phyloP scores from a whole-genome alignment of 2,329 filamentous ascomycete species.

The Penicillium concentricum region DNA sequence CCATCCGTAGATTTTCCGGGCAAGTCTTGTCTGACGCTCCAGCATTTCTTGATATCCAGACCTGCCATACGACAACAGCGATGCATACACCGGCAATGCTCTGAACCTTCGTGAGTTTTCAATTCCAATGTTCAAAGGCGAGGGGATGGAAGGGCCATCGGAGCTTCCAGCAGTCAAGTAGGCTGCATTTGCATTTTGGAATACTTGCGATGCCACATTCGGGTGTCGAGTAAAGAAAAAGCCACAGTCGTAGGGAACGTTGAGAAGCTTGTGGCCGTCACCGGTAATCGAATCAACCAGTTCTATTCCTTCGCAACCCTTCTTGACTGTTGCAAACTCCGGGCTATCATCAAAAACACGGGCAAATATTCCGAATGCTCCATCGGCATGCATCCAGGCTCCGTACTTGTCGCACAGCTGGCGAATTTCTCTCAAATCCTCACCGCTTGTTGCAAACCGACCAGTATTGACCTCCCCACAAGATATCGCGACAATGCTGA shows the following conservation, averaged over 20 bases:
- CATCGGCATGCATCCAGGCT: conserved; percentile 89
- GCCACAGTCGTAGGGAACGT: conserved; percentile 91
- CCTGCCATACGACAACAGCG: conserved; percentile 70
- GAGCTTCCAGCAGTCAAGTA: conserved; percentile 59
- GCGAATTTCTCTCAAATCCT: conserved; percentile 64
- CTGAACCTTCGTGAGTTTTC: conserved; percentile 92
- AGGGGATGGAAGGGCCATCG: conserved; percentile 57
- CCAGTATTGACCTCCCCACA: conserved; percentile 91
- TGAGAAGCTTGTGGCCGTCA: conserved; percentile 89
- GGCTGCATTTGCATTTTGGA: conserved; percentile 80
- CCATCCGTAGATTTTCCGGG: conserved; percentile 65
- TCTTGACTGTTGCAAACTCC: conserved; percentile 57
- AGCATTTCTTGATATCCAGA: conserved; percentile 69
- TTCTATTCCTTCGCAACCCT: conserved; percentile 64
- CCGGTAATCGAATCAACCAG: conserved; percentile 83
- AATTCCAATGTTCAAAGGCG: conserved; percentile 80
- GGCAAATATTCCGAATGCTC: conserved; percentile 83
- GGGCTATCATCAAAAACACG: conserved; percentile 59
- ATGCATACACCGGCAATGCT: conserved; percentile 84
- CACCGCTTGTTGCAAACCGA: conserved; percentile 65
- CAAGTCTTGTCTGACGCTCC: conserved; percentile 68
- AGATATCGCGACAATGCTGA: conserved; percentile 77
- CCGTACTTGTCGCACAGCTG: conserved; percentile 68
- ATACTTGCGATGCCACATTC: conserved; percentile 61
- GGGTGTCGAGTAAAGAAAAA: conserved; percentile 77